Evolutionary conservation across 805 yeast genomes (phyloP).

Genomic region (Nakazawaea anatomiae): DNA sequence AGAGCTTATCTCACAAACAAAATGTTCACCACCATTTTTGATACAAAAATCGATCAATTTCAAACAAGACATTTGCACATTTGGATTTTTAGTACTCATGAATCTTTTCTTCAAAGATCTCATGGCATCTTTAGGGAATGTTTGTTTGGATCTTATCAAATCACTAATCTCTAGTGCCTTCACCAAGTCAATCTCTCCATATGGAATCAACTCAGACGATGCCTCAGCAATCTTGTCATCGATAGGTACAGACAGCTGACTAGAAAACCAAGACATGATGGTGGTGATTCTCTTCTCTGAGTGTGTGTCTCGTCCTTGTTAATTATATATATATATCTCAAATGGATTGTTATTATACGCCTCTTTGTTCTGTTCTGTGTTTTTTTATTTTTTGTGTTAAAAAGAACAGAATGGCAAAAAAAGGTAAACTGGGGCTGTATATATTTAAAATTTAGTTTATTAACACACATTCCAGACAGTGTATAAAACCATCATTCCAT

Average conservation of each 20-base stretch:
- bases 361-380: too few species aligned
- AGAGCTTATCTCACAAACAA: slow-evolving; percentile 70
- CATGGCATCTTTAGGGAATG: slow-evolving; percentile 79
- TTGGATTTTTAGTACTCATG: slow-evolving; percentile 64
- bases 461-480: not conserved
- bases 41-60: slow-evolving; percentile 80
- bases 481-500: not conserved
- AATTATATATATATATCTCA: too few species aligned
- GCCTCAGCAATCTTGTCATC: slow-evolving; percentile 69
- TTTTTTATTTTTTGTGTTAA: too few species aligned
- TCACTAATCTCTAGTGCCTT: slow-evolving; percentile 82
- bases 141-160: slow-evolving; percentile 72
- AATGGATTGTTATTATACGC: too few species aligned
- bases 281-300: too few species aligned
- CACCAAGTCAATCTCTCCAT: slow-evolving; percentile 77
- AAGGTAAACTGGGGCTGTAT: not conserved
- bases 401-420: too few species aligned
- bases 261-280: slow-evolving; percentile 49
- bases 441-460: not conserved
- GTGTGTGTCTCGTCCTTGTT: too few species aligned
- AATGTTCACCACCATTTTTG: slow-evolving; percentile 88
- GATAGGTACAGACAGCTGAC: slow-evolving; percentile 30
- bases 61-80: slow-evolving; percentile 68
- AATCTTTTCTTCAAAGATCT: slow-evolving; percentile 73
- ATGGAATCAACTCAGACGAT: slow-evolving; percentile 85